Conservation (phyloP, 257 asterid genomes). For the Dorcoceras hygrometricum region DNA sequence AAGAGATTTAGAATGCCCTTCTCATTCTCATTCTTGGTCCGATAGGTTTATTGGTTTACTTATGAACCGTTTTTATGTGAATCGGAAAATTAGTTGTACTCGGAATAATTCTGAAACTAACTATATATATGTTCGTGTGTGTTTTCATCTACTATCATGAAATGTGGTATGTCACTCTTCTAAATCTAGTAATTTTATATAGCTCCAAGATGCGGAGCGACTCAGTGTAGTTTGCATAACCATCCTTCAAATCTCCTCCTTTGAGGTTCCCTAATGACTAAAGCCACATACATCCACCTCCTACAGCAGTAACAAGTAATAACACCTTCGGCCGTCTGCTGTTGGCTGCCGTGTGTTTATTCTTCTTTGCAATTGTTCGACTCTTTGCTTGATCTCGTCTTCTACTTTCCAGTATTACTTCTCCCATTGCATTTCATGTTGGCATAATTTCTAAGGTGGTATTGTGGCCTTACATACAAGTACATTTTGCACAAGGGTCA, state of each 20-base stretch:
- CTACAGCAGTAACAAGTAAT: too few species aligned
- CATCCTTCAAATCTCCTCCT: neutral
- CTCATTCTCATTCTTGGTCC: neutral
- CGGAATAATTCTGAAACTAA: neutral
- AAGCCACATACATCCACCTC: neutral
- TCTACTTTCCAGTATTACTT: neutral
- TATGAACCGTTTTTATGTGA: neutral
- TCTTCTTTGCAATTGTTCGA: neutral
- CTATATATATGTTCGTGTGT: neutral
- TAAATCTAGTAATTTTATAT: neutral
- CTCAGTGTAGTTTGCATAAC: neutral
- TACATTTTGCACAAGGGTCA: neutral
- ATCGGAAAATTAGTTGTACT: neutral
- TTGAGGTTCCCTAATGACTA: neutral
- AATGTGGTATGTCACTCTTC: neutral
- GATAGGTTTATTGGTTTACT: too few species aligned
- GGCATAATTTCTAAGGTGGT: neutral
- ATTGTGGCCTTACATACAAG: neutral
- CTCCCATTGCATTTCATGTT: neutral
- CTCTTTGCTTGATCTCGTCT: neutral
- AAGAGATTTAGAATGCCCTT: neutral
- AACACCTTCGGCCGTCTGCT: neutral
- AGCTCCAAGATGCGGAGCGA: neutral
- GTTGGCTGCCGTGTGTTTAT: neutral
- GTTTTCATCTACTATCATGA: neutral